phyloP scores from a whole-genome alignment of 495 filamentous ascomycete genomes.

The Sordaria brevicollis region DNA sequence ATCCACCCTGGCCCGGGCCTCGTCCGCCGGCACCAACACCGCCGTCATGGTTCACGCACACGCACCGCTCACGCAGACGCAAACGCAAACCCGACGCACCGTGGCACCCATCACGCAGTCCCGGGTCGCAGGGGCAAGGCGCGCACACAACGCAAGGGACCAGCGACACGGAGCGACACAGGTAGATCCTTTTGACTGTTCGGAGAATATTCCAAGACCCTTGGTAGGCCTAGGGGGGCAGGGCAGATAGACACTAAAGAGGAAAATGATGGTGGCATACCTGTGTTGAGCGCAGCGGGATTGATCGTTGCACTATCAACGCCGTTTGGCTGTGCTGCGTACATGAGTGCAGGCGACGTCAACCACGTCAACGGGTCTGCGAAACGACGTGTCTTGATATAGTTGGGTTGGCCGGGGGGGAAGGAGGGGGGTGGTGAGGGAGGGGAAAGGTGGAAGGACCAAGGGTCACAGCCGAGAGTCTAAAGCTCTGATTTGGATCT shows the following conservation, averaged over 20 bases:
- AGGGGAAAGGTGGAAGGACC: neutral
- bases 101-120: neutral
- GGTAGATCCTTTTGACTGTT: neutral
- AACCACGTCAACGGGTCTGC: conserved; percentile 33
- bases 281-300: conserved; percentile 44
- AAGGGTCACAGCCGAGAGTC: conserved; percentile 15
- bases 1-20: neutral
- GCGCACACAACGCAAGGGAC: conserved; percentile 2
- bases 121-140: neutral
- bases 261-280: conserved; percentile 26
- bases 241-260: conserved; percentile 1
- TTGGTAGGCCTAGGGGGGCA: neutral
- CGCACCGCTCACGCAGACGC: neutral
- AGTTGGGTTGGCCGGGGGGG: conserved; percentile 36
- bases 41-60: neutral
- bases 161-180: neutral
- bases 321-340: conserved; percentile 45
- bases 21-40: neutral
- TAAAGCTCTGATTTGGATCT: conserved; percentile 19
- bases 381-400: conserved; percentile 49
- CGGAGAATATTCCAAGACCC: conserved; percentile 4
- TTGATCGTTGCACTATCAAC: conserved; percentile 48
- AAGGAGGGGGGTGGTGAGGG: conserved; percentile 10
- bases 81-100: neutral
- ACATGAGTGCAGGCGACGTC: conserved; percentile 38